Percentiles rank a stretch among this genome's conserved stretches.
These are phyloP conservation scores for Euryodendron excelsum DNA, from an alignment of 148 eudicot species.

Conservation along the genomic window DNA sequence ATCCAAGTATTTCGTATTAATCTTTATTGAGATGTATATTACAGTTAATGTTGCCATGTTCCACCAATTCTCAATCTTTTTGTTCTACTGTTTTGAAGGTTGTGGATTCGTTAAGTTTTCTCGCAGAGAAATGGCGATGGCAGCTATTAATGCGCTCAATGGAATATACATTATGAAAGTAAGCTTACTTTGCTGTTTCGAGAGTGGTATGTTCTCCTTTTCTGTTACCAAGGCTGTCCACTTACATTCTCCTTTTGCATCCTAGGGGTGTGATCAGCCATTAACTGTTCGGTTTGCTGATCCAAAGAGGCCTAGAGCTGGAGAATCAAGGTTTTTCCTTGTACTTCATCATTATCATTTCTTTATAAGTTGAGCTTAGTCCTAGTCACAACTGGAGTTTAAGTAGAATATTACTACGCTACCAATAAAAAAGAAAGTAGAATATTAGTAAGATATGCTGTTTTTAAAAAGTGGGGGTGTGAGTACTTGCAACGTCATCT, in stretches of 20 bases:
- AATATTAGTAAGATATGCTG: not conserved
- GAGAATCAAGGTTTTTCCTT: slow-evolving; percentile 69
- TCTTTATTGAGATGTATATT: not conserved
- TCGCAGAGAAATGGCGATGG: slow-evolving; percentile 77
- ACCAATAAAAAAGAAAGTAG: too few species aligned
- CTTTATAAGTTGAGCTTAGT: not conserved
- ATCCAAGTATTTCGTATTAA: not conserved
- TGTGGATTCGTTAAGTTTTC: slow-evolving; percentile 94
- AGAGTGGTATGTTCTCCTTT: not conserved
- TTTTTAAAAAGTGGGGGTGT: not conserved
- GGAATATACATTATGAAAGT: slow-evolving; percentile 88
- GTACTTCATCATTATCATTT: not conserved
- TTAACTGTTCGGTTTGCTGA: slow-evolving; percentile 95
- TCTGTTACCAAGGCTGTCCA: not conserved
- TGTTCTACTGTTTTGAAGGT: slow-evolving; percentile 45
- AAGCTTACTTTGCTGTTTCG: slow-evolving; percentile 30
- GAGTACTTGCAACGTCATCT: not conserved
- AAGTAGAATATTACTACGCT: too few species aligned
- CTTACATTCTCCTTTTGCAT: slow-evolving; percentile 14
- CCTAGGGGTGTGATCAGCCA: slow-evolving; percentile 91
- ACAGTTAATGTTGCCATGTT: not conserved
- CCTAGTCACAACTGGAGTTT: not conserved
- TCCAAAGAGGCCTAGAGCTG: slow-evolving; percentile 90
- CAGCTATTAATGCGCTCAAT: slow-evolving; percentile 82
- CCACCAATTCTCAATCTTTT: not conserved